phyloP scores from a whole-genome alignment of 495 filamentous ascomycete species.

The Hyaloscypha finlandica region DNA sequence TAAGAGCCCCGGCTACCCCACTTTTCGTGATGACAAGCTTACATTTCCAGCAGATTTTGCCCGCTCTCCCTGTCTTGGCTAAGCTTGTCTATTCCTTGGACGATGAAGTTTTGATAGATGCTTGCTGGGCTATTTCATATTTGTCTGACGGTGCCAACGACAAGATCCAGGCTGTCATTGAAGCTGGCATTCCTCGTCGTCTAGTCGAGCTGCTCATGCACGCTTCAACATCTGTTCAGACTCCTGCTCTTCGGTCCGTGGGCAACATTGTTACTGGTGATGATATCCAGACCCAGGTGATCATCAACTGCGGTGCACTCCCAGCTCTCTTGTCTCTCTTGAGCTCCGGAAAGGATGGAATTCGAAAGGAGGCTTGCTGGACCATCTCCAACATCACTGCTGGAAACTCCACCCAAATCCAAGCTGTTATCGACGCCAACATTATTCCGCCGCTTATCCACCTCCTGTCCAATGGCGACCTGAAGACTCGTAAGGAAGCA shows the following conservation, averaged over 20 bases:
- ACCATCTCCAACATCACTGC: constrained; percentile 99
- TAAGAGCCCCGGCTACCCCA: constrained; percentile 48
- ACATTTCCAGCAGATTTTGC: constrained; percentile 72
- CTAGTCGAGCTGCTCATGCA: constrained; percentile 98
- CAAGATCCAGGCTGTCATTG: constrained; percentile 99
- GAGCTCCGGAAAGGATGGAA: constrained; percentile 96
- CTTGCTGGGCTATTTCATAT: constrained; percentile 99
- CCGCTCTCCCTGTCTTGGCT: constrained; percentile 92
- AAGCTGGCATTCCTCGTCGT: constrained; percentile 95
- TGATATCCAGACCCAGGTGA: constrained; percentile 98
- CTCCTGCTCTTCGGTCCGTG: constrained; percentile 93
- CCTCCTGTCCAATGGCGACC: constrained; percentile 91
- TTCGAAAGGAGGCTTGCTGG: constrained; percentile 99
- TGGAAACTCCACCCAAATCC: constrained; percentile 97
- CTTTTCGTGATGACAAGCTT: constrained; percentile 17
- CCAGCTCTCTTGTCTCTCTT: constrained; percentile 89
- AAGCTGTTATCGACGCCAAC: constrained; percentile 93
- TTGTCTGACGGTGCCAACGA: constrained; percentile 99
- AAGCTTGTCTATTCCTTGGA: constrained; percentile 98
- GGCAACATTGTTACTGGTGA: constrained; percentile 99
- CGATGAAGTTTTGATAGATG: constrained; percentile 98
- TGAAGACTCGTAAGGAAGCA: constrained; percentile 99
- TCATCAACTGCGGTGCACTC: constrained; percentile 96
- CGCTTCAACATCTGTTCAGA: constrained; percentile 98
- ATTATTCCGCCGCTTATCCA: constrained; percentile 97